A percentile compares a stretch with the other conserved stretches of the same genome.
phyloP scores from a whole-genome alignment of 345 rosid genomes.

The Excoecaria agallocha region DNA sequence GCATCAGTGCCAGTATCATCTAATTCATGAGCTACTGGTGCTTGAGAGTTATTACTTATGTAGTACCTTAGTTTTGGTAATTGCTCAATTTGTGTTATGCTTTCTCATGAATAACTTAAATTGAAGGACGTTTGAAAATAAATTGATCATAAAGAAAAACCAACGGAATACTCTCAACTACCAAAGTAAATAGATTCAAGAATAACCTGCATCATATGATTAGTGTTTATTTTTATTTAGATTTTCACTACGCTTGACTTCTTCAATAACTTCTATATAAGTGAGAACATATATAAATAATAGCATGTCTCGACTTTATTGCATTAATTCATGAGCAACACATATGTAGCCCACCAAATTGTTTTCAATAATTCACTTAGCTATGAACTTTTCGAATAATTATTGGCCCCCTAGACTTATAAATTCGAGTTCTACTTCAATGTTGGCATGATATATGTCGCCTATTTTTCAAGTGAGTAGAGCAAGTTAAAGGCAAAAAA shows the following conservation, averaged over 20 bases:
- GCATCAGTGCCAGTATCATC: slow-evolving; percentile 14
- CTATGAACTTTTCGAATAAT: too few species aligned
- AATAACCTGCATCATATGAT: not conserved
- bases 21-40: slow-evolving; percentile 17
- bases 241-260: not conserved
- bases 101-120: too few species aligned
- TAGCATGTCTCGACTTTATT: not conserved
- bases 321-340: not conserved
- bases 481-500: too few species aligned
- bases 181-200: not conserved
- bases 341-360: too few species aligned
- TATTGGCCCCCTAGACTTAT: too few species aligned
- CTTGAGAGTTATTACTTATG: not conserved
- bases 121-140: too few species aligned
- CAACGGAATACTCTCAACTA: not conserved
- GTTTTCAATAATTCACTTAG: too few species aligned
- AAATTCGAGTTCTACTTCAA: too few species aligned
- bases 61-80: slow-evolving; percentile 1
- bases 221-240: not conserved
- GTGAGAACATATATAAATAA: not conserved
- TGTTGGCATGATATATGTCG: too few species aligned
- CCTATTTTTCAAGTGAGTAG: too few species aligned
- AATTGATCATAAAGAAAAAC: not conserved
- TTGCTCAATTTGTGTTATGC: too few species aligned
- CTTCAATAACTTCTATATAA: not conserved